A percentile compares a stretch with the other conserved stretches of the same genome.
Evolutionary conservation across 176 grass and related monocot genomes (phyloP).

Genomic region (Aegilops umbellulata): DNA sequence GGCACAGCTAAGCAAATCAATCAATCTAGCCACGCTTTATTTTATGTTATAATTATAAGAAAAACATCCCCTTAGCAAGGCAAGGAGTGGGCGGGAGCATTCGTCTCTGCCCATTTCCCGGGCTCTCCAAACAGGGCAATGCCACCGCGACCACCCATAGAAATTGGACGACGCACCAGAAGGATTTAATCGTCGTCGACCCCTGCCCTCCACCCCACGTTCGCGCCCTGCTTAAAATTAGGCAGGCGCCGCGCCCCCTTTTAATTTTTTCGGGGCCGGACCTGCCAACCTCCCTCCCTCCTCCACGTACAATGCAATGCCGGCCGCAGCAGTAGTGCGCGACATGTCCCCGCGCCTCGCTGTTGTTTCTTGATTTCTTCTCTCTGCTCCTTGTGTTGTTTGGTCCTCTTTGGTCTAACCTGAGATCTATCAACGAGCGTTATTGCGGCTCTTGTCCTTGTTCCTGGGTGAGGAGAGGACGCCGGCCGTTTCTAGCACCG

Average conservation of each 20-base stretch:
- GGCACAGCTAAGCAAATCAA: not conserved
- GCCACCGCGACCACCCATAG: not conserved
- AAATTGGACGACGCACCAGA: not conserved
- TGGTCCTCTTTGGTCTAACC: not conserved
- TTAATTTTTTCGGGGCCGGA: constrained; percentile 41
- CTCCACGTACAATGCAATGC: constrained; percentile 1
- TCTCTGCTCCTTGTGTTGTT: not conserved
- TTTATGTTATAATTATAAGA: too few species aligned
- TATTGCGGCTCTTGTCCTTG: not conserved
- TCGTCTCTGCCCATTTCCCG: constrained; percentile 38
- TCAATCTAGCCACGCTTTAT: not conserved
- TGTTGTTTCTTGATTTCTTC: not conserved
- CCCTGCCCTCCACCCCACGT: constrained; percentile 45
- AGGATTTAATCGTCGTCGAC: not conserved
- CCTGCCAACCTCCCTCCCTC: not conserved
- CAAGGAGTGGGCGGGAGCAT: constrained; percentile 41
- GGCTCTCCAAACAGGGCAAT: constrained; percentile 31
- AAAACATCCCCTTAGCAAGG: not conserved
- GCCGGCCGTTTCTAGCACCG: too few species aligned
- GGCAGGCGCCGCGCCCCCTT: not conserved
- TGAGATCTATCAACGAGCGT: not conserved
- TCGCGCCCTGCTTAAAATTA: constrained; percentile 46
- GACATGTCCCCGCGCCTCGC: not conserved
- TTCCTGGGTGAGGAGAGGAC: not conserved
- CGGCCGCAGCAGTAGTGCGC: constrained; percentile 33